These are phyloP conservation scores for Prunus mongolica DNA, from an alignment of 306 rosid species.

Conservation along the genomic window DNA sequence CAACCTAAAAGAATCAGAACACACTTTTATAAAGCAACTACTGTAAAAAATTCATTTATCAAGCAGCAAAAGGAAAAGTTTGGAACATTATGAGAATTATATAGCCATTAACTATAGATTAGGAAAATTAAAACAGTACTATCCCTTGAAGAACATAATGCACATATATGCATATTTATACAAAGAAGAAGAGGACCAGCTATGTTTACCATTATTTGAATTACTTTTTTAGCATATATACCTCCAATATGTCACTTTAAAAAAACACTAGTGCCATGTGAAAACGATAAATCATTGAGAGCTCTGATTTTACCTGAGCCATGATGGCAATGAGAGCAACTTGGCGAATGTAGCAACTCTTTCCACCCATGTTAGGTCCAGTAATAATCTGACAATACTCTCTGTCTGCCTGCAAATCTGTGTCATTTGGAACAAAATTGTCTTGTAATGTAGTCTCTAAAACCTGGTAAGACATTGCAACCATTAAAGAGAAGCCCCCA, in stretches of 20 bases:
- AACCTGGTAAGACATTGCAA: slow-evolving; percentile 51
- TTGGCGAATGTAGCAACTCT: slow-evolving; percentile 98
- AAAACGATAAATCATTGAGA: neutral
- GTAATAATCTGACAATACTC: slow-evolving; percentile 91
- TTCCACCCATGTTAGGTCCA: slow-evolving; percentile 98
- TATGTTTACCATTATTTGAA: neutral
- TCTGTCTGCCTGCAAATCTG: slow-evolving; percentile 55
- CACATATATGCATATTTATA: neutral
- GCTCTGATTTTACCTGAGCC: slow-evolving; percentile 75
- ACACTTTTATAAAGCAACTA: slow-evolving; percentile 29
- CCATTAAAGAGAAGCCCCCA: slow-evolving; percentile 24
- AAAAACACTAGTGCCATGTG: neutral
- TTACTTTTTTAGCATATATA: neutral
- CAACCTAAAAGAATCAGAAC: slow-evolving; percentile 63
- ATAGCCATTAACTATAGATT: neutral
- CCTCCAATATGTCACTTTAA: neutral
- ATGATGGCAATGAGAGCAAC: slow-evolving; percentile 84
- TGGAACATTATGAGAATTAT: neutral
- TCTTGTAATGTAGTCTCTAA: slow-evolving; percentile 72
- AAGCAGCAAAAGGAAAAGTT: neutral
- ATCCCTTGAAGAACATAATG: neutral
- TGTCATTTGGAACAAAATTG: slow-evolving; percentile 89
- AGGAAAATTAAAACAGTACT: neutral
- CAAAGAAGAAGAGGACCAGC: neutral
- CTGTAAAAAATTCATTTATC: slow-evolving; percentile 7